These are phyloP conservation scores for Arabidopsis arenosa DNA, from an alignment of 345 rosid species.

Conservation along the genomic window DNA sequence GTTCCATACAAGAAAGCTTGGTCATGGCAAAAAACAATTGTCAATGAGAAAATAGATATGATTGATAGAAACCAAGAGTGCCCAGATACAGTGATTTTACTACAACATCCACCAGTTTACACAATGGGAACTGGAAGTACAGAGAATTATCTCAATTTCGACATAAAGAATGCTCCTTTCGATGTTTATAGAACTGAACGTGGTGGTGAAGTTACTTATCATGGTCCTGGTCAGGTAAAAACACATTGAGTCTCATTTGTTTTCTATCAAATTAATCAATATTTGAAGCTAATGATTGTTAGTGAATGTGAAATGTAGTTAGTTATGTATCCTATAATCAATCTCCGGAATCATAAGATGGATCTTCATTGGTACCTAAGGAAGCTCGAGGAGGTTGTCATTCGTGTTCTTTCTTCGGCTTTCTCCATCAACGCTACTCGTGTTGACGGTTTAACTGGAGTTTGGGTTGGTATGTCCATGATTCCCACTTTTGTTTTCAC, in stretches of 20 bases:
- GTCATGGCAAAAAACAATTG: slow-evolving; percentile 73
- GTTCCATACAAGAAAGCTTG: slow-evolving; percentile 69
- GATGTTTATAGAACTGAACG: slow-evolving; percentile 78
- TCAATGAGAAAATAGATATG: slow-evolving; percentile 56
- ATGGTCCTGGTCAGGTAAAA: slow-evolving; percentile 87
- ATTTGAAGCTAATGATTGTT: background rate
- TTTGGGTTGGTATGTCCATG: slow-evolving; percentile 68
- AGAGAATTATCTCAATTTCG: slow-evolving; percentile 63
- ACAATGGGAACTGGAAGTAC: slow-evolving; percentile 79
- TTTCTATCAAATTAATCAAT: slow-evolving; percentile 6
- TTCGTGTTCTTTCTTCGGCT: slow-evolving; percentile 70
- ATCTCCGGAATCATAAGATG: slow-evolving; percentile 87
- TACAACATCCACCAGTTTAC: slow-evolving; percentile 75
- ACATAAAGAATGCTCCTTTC: slow-evolving; percentile 63
- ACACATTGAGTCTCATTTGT: background rate
- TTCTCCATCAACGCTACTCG: slow-evolving; percentile 75
- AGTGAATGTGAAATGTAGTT: slow-evolving; percentile 54
- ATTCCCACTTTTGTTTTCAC: background rate
- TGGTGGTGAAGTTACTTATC: slow-evolving; percentile 93
- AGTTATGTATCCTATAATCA: slow-evolving; percentile 81
- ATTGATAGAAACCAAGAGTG: slow-evolving; percentile 57
- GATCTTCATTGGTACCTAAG: slow-evolving; percentile 95
- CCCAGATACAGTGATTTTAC: slow-evolving; percentile 62
- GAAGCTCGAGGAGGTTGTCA: slow-evolving; percentile 77
- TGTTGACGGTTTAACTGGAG: slow-evolving; percentile 77